A percentile compares a stretch with the other conserved stretches of the same genome.
Evolutionary conservation across 768 basidiomycete genomes (phyloP).

Genomic region (Multifurca ochricompacta): DNA sequence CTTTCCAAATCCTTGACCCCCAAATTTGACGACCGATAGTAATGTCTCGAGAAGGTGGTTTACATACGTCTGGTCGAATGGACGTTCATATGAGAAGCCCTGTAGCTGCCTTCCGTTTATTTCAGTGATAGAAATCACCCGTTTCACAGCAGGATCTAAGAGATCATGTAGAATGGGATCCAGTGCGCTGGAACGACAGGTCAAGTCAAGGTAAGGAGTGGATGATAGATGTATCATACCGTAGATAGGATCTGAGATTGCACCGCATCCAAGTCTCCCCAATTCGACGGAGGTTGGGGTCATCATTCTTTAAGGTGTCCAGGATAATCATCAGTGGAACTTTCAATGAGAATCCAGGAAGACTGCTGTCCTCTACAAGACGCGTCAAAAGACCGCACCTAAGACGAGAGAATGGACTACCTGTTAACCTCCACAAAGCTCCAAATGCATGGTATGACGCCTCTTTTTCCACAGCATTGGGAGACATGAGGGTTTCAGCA

Average conservation of each 20-base stretch:
- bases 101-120: conserved; percentile 60
- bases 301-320: conserved; percentile 70
- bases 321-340: conserved; percentile 83
- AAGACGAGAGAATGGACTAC: conserved; percentile 34
- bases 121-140: conserved; percentile 40
- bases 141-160: conserved; percentile 58
- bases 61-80: conserved; percentile 70
- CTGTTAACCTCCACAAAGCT: conserved; percentile 83
- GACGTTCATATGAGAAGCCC: conserved; percentile 58
- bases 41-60: conserved; percentile 72
- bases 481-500: conserved; percentile 58
- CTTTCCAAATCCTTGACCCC: conserved; percentile 82
- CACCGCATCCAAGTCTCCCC: conserved; percentile 98
- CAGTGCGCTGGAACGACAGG: conserved; percentile 50
- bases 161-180: conserved; percentile 82
- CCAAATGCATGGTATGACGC: conserved; percentile 84
- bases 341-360: conserved; percentile 79
- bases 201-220: conserved; percentile 3
- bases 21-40: conserved; percentile 72
- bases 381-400: conserved; percentile 2
- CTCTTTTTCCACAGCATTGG: conserved; percentile 38
- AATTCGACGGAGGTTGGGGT: conserved; percentile 64
- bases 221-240: conserved; percentile 39
- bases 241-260: conserved; percentile 81
- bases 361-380: conserved; percentile 62